Evolutionary conservation across 805 yeast species (phyloP), one percentile per base, ranked within the genome.

Genomic region (Hyphopichia homilentoma): DNA sequence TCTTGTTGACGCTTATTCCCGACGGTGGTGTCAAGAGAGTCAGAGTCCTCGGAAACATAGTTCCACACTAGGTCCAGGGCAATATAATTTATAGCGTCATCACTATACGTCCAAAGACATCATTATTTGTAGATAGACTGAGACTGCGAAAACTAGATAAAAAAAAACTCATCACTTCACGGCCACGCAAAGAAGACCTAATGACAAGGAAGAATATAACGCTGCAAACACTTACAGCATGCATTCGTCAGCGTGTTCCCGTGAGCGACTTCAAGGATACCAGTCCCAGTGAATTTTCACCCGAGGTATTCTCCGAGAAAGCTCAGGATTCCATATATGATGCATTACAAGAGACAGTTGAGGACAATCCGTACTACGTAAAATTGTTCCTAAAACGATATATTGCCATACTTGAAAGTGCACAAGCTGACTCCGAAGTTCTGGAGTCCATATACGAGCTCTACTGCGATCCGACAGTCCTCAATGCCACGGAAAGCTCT

Each of bases 1-100:
- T 88, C 19, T 77, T 79, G 48, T 57, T 90, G 45, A 77, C 84
- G 7, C 82, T 90, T 57, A 83, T 88, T 43, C 98, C 98, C 15
- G 98, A 90, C 54, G 98, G 98, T 30, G 98, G 98, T 39, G 86
- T 88, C 35, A 90, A 90, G 69, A 76, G 98, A 55, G 62, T 90
- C 23, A 75, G 95, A 44, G 93, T 89, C 17, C 75, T 77, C 48
- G 97, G 97, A 25, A 66, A 65, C 20, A 54, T 61, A 31, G 58
- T 44, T 26, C 17, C 29, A 26, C 15, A 26, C 15, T 24, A 12
- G 12, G 26, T 20, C 7, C 7, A 20, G 22, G 11, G 22, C 7
- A 11, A 20, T 20, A 20, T 20, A 24, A n/a, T 12, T n/a, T 8
- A 7, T n/a, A 24, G 13, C 13, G 17, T 16, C 16, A 12, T 26